Conservation (phyloP, 148 eudicot genomes). For the Arctostaphylos glauca region DNA sequence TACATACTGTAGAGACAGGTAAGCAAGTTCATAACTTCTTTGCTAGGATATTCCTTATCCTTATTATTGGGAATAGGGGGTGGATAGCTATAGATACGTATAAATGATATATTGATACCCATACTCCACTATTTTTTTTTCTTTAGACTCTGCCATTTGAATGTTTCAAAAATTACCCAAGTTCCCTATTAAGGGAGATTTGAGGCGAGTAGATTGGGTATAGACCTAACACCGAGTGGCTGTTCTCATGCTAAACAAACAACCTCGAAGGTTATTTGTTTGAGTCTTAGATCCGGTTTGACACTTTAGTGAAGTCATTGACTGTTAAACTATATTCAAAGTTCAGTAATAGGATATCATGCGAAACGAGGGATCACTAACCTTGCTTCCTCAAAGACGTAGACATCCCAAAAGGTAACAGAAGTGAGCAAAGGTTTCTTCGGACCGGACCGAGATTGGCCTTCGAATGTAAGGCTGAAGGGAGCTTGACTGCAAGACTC, state of each 20-base stretch:
- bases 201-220: background rate
- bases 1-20: background rate
- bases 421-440: too few relatives aligned
- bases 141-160: background rate
- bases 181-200: background rate
- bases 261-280: background rate
- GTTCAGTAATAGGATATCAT: background rate
- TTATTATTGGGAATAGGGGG: background rate
- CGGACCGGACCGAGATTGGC: too few relatives aligned
- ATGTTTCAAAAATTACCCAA: background rate
- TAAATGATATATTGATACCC: background rate
- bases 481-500: too few relatives aligned
- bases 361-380: background rate
- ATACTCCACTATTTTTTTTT: background rate
- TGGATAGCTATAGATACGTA: background rate
- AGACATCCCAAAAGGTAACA: too few relatives aligned
- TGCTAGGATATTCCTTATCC: background rate
- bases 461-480: too few relatives aligned
- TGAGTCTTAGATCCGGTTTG: background rate
- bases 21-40: background rate
- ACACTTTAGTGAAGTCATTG: background rate
- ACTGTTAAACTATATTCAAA: background rate
- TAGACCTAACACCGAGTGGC: background rate
- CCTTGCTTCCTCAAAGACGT: background rate
- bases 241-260: background rate